phyloP scores from a whole-genome alignment of 352 stramenopile genomes.

The Globisporangium cederbergense region DNA sequence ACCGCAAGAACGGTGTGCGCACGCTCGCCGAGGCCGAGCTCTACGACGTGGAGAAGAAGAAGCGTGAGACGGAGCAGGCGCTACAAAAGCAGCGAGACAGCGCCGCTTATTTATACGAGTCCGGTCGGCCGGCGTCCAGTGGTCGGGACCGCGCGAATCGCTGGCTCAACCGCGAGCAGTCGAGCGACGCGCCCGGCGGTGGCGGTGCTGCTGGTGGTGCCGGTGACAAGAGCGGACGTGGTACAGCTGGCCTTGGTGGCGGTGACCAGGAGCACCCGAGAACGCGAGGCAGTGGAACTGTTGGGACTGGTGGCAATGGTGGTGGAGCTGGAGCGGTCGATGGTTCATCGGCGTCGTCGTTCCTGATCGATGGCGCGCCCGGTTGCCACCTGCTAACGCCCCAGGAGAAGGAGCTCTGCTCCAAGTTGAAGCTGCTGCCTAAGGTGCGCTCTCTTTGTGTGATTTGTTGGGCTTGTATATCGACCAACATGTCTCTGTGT shows the following conservation, averaged over 20 bases:
- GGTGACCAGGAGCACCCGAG: conserved; percentile 24
- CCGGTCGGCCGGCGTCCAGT: conserved; percentile 43
- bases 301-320: neutral
- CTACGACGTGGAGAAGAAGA: conserved; percentile 94
- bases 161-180: conserved; percentile 59
- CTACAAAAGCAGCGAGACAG: conserved; percentile 87
- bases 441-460: conserved; percentile 38
- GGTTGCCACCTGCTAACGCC: conserved; percentile 87
- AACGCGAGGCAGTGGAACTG: conserved; percentile 16
- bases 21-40: conserved; percentile 93
- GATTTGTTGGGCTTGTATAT: neutral
- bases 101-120: conserved; percentile 85
- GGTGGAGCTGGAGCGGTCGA: conserved; percentile 1
- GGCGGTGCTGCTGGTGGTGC: neutral
- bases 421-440: conserved; percentile 88
- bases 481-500: no score
- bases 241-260: neutral
- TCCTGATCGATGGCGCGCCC: conserved; percentile 78
- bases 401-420: conserved; percentile 89
- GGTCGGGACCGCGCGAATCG: conserved; percentile 64
- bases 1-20: conserved; percentile 92
- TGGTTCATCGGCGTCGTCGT: conserved; percentile 32
- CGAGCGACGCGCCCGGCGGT: conserved; percentile 18
- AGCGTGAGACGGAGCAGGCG: conserved; percentile 89
- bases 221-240: conserved; percentile 9